phyloP scores from a whole-genome alignment of 108 stramenopile species.

The Nannochloropsis granulata region DNA sequence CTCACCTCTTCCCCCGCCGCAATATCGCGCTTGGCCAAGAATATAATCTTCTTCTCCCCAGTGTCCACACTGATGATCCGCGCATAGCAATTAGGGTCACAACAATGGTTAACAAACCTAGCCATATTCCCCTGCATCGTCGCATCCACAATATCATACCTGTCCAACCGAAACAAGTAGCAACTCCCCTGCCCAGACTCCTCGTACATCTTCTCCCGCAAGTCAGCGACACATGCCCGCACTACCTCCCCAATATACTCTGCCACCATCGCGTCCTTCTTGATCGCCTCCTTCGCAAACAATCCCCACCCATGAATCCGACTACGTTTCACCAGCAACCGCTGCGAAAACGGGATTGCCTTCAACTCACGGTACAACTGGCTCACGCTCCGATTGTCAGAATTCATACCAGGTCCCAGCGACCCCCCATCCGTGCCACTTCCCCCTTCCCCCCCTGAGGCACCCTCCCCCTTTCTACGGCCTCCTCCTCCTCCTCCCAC shows the following conservation, averaged over 20 bases:
- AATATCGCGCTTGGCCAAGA: slow-evolving; percentile 69
- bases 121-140: slow-evolving; percentile 72
- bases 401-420: neutral
- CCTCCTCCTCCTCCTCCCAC: neutral
- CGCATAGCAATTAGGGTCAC: slow-evolving; percentile 77
- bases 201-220: slow-evolving; percentile 61
- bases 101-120: slow-evolving; percentile 90
- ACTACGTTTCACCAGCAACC: slow-evolving; percentile 29
- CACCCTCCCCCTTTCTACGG: neutral
- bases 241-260: slow-evolving; percentile 86
- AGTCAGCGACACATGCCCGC: slow-evolving; percentile 54
- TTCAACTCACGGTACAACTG: slow-evolving; percentile 14
- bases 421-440: neutral
- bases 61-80: slow-evolving; percentile 44
- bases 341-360: neutral
- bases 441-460: neutral
- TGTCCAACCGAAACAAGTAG: slow-evolving; percentile 86
- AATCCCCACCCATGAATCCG: slow-evolving; percentile 78
- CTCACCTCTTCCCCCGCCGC: slow-evolving; percentile 75
- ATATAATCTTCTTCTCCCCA: slow-evolving; percentile 52
- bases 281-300: slow-evolving; percentile 55
- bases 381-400: neutral
- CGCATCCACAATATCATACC: slow-evolving; percentile 79
- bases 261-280: slow-evolving; percentile 60
- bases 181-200: slow-evolving; percentile 63